phyloP scores from a whole-genome alignment of 2,329 filamentous ascomycete species.

The Rhytidhysteron rufulum region DNA sequence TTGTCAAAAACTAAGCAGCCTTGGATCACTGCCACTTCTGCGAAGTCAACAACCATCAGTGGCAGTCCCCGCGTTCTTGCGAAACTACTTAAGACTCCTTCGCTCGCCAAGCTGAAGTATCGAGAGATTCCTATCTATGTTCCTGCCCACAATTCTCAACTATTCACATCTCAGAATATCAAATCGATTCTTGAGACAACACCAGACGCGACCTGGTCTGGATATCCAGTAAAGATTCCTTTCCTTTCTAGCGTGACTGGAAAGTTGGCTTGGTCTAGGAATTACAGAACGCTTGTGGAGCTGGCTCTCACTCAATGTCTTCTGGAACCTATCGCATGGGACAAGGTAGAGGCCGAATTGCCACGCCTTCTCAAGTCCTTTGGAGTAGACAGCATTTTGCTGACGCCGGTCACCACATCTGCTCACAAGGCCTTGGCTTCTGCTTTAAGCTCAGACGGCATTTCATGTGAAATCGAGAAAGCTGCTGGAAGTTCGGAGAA shows the following conservation, averaged over 20 bases:
- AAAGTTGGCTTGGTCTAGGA: constrained; percentile 12
- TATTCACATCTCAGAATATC: constrained; percentile 46
- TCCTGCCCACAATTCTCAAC: constrained; percentile 52
- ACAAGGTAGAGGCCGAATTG: constrained; percentile 36
- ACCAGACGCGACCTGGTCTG: constrained; percentile 37
- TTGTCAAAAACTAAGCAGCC: too few species aligned
- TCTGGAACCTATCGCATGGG: constrained; percentile 38
- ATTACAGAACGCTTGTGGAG: constrained; percentile 24
- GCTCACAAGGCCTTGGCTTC: neutral
- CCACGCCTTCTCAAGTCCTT: neutral
- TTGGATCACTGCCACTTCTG: constrained; percentile 52
- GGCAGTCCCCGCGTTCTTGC: constrained; percentile 47
- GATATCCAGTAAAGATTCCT: constrained; percentile 36
- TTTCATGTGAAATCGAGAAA: too few species aligned
- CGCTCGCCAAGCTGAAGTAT: constrained; percentile 44
- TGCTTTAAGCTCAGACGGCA: neutral
- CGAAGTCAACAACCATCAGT: constrained; percentile 51
- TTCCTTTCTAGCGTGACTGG: constrained; percentile 34
- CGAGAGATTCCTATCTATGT: constrained; percentile 49
- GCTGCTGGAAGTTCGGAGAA: too few species aligned
- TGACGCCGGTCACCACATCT: neutral
- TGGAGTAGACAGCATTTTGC: neutral
- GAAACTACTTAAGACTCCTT: constrained; percentile 39
- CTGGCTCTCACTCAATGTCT: constrained; percentile 36
- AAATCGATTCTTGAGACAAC: constrained; percentile 41